Conservation (phyloP, 2,329 filamentous ascomycete genomes). For the Xylaria sp. region DNA sequence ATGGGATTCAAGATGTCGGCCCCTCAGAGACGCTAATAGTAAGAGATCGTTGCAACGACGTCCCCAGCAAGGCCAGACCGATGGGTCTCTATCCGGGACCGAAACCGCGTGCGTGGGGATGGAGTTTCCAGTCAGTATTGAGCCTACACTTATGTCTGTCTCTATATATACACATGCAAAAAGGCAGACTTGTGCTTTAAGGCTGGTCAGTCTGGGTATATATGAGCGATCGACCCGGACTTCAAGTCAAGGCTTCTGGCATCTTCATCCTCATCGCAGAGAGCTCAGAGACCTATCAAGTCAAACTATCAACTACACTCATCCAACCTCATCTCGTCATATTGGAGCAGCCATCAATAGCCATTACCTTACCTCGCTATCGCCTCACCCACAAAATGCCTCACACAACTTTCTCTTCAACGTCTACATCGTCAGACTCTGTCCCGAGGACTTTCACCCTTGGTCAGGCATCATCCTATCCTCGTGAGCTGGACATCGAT, state of each 20-base stretch:
- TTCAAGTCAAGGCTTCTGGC: not conserved
- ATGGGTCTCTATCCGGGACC: not conserved
- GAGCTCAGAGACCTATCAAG: not conserved
- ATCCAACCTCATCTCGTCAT: no score
- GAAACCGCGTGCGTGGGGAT: conserved; percentile 1
- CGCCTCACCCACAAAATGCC: conserved; percentile 20
- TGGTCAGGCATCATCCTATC: not conserved
- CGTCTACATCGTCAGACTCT: conserved; percentile 1
- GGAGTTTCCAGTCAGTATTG: not conserved
- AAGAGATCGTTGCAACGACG: conserved; percentile 4
- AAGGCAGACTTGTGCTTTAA: not conserved
- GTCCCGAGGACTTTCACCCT: not conserved
- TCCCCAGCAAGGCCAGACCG: not conserved
- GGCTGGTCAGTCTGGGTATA: not conserved
- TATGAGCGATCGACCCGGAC: not conserved
- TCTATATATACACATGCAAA: not conserved
- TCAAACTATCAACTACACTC: not conserved
- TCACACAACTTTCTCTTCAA: conserved; percentile 6
- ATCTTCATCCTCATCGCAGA: not conserved
- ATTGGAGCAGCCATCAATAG: not conserved
- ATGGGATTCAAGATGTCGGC: conserved; percentile 7
- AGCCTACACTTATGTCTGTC: not conserved
- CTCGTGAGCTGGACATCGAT: conserved; percentile 16
- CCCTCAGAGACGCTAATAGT: conserved; percentile 22
- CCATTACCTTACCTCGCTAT: not conserved